Base-by-base conservation (phyloP, 495 filamentous ascomycete genomes). In the Trypethelium eluteriae region DNA sequence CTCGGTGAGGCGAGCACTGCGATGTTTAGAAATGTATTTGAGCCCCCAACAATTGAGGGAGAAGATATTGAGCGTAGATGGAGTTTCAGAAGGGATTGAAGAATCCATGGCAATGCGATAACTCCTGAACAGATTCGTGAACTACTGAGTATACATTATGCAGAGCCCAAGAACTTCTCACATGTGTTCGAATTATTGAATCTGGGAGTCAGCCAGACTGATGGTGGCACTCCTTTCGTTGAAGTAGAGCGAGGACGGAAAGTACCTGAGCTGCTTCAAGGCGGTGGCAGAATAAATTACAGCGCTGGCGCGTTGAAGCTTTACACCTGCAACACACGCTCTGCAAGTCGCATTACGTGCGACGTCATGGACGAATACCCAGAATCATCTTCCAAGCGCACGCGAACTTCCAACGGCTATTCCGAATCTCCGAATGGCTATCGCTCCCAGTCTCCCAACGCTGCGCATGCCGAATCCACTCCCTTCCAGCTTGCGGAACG, bases 21-120 rank as follows among this genome's bases (percentile, higher is more conserved):
- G 91, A 69, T 88, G 82, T 71, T 87, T 88, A 67, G 92, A 85
- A 70, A 97, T 81, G 77, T 85, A 94, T 76, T 96, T 94, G 65
- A 98, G 85, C 50, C 94, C 94, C 92, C 94, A 97, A 85, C 91
- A 95, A 75, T 98, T 98, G 74, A 95, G 85, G 2, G 89, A 90
- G 72, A 97, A 78, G 64, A 97, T 80, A 66, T 87, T 87, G 72
- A 97, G 46, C 11, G 69, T 36, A 9, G 53, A 59, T 32, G 32
- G 25, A 34, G 53, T 34, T 6, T 59, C 32, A 32, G 53, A 9
- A 36, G 53, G 32, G 5, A 36, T 14, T 6, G 53, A 59, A 32
- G 11, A 14, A 18, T 14, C 36, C 53, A 59, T 59, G 53, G 32
- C 53, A 6, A 6, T 34, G 16, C 14, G 49, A 5, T 5, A 18